Evolutionary conservation across 306 rosid genomes (phyloP), one percentile per base, ranked within the genome.

Genomic region (Carpinus viminea): DNA sequence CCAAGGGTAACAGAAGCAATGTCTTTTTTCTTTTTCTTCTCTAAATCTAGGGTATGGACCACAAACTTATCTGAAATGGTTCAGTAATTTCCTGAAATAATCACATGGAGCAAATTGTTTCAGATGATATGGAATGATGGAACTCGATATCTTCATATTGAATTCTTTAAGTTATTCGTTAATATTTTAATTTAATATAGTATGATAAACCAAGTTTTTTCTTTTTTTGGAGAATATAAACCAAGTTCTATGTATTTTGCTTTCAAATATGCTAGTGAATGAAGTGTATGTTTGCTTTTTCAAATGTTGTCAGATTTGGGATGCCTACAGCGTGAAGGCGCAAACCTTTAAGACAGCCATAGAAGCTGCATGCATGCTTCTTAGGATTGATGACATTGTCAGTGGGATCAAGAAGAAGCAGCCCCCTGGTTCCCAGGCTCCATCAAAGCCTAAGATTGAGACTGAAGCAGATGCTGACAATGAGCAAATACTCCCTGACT

Each of bases 291-390:
- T 65, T 36, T 74, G 62, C 41, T 71, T 78, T 3, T 11, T 65
- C 5, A 68, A 56, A 51, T 70, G 16, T 60, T 85, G 68, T 43
- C 85, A 94, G 97, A 94, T 94, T 50, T 94, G 96, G 97, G 99
- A 96, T 83, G 96, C 97, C 76, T 96, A 93, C 88, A 96, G 90
- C 73, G 99, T 96, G 68, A 96, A 96, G 90, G 89, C 96, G 7
- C 99, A 96, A 81, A 91, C 99, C 6, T 96, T 96, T 56, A 96
- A 96, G 90, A 96, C 99, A 2, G 98, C 99, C 54, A 96, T 96
- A 76, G 99, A 96, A 93, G 97, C 98, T 45, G 95, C 98, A 45
- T 90, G 99, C 92, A 90, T 96, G 93, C 99, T 96, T 53, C 83
- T 96, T 82, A 93, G 99, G 78, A 96, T 96, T 72, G 98, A 96